Evolutionary conservation across 768 basidiomycete species (phyloP), one percentile per base, ranked within the genome.

Genomic region (Hericium rajendrae): DNA sequence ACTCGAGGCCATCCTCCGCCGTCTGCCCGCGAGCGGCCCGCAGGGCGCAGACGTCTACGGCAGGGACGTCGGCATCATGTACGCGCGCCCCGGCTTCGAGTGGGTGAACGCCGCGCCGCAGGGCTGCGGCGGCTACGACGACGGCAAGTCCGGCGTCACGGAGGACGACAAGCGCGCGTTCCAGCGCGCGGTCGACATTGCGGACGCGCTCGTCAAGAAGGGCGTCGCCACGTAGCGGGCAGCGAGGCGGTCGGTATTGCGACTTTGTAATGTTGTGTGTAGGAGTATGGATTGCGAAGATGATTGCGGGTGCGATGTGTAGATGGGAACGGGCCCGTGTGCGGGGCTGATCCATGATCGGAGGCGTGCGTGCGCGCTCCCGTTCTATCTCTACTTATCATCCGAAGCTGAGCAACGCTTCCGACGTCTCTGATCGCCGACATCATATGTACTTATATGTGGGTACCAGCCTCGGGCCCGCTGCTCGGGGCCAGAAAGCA

Each of bases 1-100:
- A 65, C 75, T 91, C 37, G 72, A 83, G 39, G 48, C 20, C 4
- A 85, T 90, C 68, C 69, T 91, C 56, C 81, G 81, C 66, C 62
- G 65, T 0, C 61, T 89, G 39, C 86, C 85, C 3, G 78, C 71
- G 2, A 81, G 82, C 65, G 50, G 63, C 1, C 79, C 82, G 28
- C 77, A 78, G 0, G 85, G 84, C 2, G 81, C 78, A 48, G 72
- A 91, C 65, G 83, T 90, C 54, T 91, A 91, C 61, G 84, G 83
- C 1, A 60, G 82, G 60, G 75, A 88, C 67, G 84, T 76, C 9
- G 81, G 83, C 68, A 87, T 89, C 59, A 71, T 77, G 6, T 85
- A 80, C 72, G 74, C 71, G 6, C 79, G 78, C 60, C 78, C 81
- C 61, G 61, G 56, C n/a, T 66, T 87, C 16, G 61, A 74, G 67